phyloP scores from a whole-genome alignment of 108 stramenopile species.

The Nannochloropsis salina region DNA sequence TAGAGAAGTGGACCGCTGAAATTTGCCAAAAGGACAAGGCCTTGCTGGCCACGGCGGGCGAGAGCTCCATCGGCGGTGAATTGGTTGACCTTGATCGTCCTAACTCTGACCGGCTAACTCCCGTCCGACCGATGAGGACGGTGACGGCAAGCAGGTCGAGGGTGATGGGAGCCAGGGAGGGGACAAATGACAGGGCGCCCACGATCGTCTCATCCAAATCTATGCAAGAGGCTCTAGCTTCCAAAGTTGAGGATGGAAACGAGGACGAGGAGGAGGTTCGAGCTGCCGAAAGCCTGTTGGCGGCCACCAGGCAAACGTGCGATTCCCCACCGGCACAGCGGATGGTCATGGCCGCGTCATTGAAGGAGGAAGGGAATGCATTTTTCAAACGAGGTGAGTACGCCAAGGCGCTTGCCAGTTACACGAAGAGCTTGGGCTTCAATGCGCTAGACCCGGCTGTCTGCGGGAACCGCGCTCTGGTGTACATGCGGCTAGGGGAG shows the following conservation, averaged over 20 bases:
- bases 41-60: too few species aligned
- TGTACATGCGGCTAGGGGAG: neutral
- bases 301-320: neutral
- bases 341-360: neutral
- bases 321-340: neutral
- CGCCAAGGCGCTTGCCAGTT: neutral
- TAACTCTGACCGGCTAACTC: too few species aligned
- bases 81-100: too few species aligned
- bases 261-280: neutral
- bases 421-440: neutral
- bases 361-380: neutral
- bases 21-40: neutral
- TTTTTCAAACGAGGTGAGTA: neutral
- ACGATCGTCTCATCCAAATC: too few species aligned
- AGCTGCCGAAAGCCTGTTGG: neutral
- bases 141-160: too few species aligned
- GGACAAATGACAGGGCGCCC: too few species aligned
- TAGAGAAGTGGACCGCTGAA: conserved; percentile 1
- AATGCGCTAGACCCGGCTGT: neutral
- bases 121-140: too few species aligned
- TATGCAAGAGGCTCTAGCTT: too few species aligned
- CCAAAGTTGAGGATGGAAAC: neutral
- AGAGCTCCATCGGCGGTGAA: too few species aligned
- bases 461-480: neutral
- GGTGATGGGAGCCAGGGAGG: too few species aligned